Base-by-base conservation (phyloP, 1,284 basidiomycete genomes). In the Moniliophthora roreri region DNA sequence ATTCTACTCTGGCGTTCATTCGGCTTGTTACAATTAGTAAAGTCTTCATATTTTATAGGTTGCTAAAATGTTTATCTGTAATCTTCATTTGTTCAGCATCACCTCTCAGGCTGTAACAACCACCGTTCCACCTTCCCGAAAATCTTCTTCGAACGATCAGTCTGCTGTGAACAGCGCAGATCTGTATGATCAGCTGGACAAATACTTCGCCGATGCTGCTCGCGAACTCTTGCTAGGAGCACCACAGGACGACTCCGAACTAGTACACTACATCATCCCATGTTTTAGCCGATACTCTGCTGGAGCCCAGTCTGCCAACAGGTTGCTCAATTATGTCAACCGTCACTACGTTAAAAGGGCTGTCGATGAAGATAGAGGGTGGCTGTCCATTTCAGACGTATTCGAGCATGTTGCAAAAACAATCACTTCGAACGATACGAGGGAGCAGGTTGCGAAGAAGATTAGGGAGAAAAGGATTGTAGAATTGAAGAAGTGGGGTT, bases 261-360 rank as follows among this genome's bases (percentile, higher is more conserved):
- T 90, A 60, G 68, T 90, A 45, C 79, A 82, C 57, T 89, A 87
- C 67, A 79, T 89, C 60, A 71, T 88, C 36, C 80, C 84, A 4
- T 81, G 77, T 63, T 89, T 87, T 73, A 77, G 78, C 56, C 85
- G 87, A 49, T 90, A 82, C 67, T 75, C 76, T 55, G 74, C 80
- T 32, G 87, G 87, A 48, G 82, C 82, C 6, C 77, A 80, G 57
- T 79, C 85, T 50, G 79, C 85, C 55, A 78, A 84, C 65, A 80
- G 88, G 58, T 78, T 90, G 24, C 77, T 89, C 59, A 88, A 83
- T 70, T 90, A 90, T 65, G 79, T 90, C 50, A 89, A 90, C 67
- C 79, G 87, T 20, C 87, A 89, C 67, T 87, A 87, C 62, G 86
- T 90, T 60, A 86, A 85, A 65, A 82, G 85, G 21, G 84, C 84